Percentiles rank a stretch among this genome's conserved stretches.
Conservation (phyloP, 1,284 basidiomycete genomes). For the Phaffia rhodozyma region DNA sequence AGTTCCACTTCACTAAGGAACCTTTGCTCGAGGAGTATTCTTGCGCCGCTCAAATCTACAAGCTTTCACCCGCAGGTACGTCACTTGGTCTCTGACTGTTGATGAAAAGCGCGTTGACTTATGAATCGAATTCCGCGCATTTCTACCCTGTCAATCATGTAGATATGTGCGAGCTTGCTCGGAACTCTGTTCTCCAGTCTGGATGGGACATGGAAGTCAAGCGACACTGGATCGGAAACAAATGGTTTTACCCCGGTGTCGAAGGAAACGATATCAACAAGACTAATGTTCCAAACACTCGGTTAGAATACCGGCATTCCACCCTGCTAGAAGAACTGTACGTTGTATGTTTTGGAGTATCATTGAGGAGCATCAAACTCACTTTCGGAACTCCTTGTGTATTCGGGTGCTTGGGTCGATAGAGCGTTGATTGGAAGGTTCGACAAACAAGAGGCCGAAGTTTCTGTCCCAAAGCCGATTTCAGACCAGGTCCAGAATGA, state of each 20-base stretch:
- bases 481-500: no score
- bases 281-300: slow-evolving; percentile 92
- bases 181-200: slow-evolving; percentile 90
- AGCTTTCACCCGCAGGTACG: slow-evolving; percentile 49
- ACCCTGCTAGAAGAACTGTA: slow-evolving; percentile 73
- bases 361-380: not conserved
- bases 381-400: not conserved
- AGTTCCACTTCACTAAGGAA: slow-evolving; percentile 94
- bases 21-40: slow-evolving; percentile 95
- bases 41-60: slow-evolving; percentile 91
- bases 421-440: not conserved
- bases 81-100: not conserved
- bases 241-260: slow-evolving; percentile 80
- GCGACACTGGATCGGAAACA: slow-evolving; percentile 84
- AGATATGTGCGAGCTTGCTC: slow-evolving; percentile 71
- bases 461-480: not conserved
- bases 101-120: not conserved
- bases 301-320: slow-evolving; percentile 76
- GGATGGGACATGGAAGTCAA: slow-evolving; percentile 99
- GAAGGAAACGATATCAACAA: slow-evolving; percentile 86
- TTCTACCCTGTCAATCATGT: not conserved
- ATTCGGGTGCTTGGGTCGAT: not conserved
- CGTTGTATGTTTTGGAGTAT: not conserved
- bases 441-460: not conserved
- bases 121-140: slow-evolving; percentile 29